Percentiles rank a stretch among this genome's conserved stretches.
These are phyloP conservation scores for Sanguinoderma infundibulare DNA, from an alignment of 1,284 basidiomycete species.

Conservation along the genomic window DNA sequence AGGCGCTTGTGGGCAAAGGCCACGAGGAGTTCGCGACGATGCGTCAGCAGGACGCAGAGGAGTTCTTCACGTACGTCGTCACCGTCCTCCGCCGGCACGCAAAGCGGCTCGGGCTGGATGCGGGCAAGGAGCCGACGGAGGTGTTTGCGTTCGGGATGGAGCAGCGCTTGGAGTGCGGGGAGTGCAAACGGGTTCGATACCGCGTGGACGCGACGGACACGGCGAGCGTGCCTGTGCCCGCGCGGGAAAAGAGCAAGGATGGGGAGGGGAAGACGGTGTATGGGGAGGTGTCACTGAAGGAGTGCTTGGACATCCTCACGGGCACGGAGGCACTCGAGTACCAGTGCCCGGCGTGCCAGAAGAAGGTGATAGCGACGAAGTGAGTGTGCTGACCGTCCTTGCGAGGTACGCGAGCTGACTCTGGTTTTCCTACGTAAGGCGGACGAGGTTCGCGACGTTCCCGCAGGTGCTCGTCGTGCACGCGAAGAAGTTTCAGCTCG, in stretches of 20 bases:
- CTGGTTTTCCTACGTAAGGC: conserved; percentile 44
- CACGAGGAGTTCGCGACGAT: conserved; percentile 97
- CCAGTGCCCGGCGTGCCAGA: conserved; percentile 62
- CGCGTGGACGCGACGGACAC: conserved; percentile 80
- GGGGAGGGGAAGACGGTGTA: conserved; percentile 70
- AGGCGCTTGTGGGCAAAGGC: conserved; percentile 88
- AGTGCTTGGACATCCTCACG: conserved; percentile 74
- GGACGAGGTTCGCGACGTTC: conserved; percentile 82
- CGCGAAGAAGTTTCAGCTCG: conserved; percentile 93
- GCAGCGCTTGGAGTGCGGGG: conserved; percentile 83
- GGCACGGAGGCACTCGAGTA: conserved; percentile 78
- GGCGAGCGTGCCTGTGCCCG: conserved; percentile 83
- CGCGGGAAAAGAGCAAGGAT: conserved; percentile 53
- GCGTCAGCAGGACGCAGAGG: conserved; percentile 97
- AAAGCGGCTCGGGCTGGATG: conserved; percentile 48
- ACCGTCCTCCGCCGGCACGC: conserved; percentile 70
- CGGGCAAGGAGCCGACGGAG: conserved; percentile 58
- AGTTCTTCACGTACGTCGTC: conserved; percentile 89
- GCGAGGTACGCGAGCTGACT: background rate
- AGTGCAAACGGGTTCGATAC: conserved; percentile 91
- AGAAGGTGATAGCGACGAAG: conserved; percentile 71
- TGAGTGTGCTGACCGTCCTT: conserved; percentile 35
- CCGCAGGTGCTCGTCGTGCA: conserved; percentile 91
- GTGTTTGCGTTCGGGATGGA: conserved; percentile 86
- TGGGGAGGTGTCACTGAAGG: conserved; percentile 68